Evolutionary conservation across 805 yeast genomes (phyloP).

Genomic region (Ogataea glucozyma): DNA sequence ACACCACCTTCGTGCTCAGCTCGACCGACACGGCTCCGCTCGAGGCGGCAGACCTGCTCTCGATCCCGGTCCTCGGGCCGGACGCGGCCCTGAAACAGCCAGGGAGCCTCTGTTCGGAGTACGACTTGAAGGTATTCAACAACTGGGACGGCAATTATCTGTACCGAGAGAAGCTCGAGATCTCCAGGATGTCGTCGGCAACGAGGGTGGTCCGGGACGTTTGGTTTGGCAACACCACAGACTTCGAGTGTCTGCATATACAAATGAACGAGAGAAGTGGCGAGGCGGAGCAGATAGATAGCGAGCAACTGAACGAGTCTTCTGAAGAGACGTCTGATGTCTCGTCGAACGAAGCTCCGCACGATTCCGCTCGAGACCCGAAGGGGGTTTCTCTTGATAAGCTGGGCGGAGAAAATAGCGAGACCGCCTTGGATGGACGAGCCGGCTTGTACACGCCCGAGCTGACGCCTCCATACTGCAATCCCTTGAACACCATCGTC

Average conservation of each 20-base stretch:
- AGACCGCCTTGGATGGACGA: too few relatives aligned
- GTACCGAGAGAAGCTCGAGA: conserved; percentile 78
- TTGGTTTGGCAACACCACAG: conserved; percentile 85
- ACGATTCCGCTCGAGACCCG: too few relatives aligned
- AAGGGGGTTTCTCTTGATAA: too few relatives aligned
- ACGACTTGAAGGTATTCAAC: conserved; percentile 45
- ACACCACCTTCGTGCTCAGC: conserved; percentile 32
- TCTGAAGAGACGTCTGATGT: conserved; percentile 7
- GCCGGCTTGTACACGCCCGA: too few relatives aligned
- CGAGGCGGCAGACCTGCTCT: conserved; percentile 25
- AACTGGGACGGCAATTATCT: conserved; percentile 71
- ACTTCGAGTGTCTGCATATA: conserved; percentile 49
- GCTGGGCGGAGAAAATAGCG: too few relatives aligned
- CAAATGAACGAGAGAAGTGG: conserved; percentile 23
- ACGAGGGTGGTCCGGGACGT: conserved; percentile 54
- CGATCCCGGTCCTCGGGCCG: conserved; percentile 31
- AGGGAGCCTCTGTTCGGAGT: conserved; percentile 33
- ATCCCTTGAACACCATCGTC: conserved; percentile 53
- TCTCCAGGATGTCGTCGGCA: conserved; percentile 80
- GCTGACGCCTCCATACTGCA: conserved; percentile 51
- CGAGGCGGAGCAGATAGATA: not conserved
- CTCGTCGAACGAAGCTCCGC: too few relatives aligned
- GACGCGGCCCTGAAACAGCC: conserved; percentile 26
- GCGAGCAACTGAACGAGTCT: not conserved
- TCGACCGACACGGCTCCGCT: conserved; percentile 21